Conservation (phyloP, 2,329 filamentous ascomycete genomes). For the Pseudogymnoascus sp. region DNA sequence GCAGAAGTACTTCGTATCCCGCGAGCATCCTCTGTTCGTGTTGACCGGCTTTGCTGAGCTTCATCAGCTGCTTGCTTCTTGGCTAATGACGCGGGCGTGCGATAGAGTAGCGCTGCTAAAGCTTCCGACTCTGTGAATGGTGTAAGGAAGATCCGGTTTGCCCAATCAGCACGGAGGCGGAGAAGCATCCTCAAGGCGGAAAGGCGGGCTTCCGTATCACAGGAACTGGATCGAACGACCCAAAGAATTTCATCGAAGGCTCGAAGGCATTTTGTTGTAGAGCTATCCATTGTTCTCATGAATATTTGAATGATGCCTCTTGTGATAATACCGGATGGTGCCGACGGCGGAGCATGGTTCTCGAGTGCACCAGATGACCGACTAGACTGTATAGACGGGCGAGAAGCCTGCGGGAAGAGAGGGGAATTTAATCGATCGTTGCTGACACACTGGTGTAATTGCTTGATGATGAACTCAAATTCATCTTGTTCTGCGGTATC, state of each 20-base stretch:
- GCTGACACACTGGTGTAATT: constrained; percentile 45
- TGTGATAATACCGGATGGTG: constrained; percentile 64
- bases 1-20: constrained; percentile 30
- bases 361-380: background rate
- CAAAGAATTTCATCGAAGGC: constrained; percentile 58
- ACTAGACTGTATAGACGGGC: constrained; percentile 15
- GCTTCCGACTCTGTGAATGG: constrained; percentile 64
- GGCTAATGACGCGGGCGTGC: constrained; percentile 49
- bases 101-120: constrained; percentile 65
- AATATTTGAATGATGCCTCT: constrained; percentile 71
- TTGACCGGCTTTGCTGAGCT: constrained; percentile 33
- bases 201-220: constrained; percentile 63
- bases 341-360: constrained; percentile 30
- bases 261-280: constrained; percentile 57
- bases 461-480: constrained; percentile 53
- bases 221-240: constrained; percentile 54
- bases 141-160: constrained; percentile 68
- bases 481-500: constrained; percentile 51
- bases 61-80: constrained; percentile 37
- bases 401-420: constrained; percentile 26
- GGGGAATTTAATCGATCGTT: constrained; percentile 42
- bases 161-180: constrained; percentile 75
- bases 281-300: constrained; percentile 61
- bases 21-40: constrained; percentile 34
- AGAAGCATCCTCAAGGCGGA: constrained; percentile 74